Evolutionary conservation across 768 basidiomycete species (phyloP), one percentile per base, ranked within the genome.

Genomic region (Wakefieldia striispora): DNA sequence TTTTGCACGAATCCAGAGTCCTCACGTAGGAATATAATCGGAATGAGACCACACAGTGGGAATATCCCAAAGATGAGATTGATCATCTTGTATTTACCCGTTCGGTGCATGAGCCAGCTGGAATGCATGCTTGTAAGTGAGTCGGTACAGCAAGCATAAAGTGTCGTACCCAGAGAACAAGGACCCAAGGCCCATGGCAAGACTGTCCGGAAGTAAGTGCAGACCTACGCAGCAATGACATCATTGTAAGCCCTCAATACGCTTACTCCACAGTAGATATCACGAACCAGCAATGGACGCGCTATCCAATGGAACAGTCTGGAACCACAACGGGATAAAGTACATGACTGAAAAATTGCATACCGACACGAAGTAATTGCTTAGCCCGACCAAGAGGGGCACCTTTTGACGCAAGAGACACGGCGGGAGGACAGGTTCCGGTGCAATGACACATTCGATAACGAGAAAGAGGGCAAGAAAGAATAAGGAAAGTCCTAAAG

Each of bases 301-400:
- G 39, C 74, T 84, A 13, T 83, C 79, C 34, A 88, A 60, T 62
- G 79, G 72, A 2, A 91, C 88, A 0, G 84, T 88, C 64, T 91
- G 86, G 63, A 90, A 91, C 85, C 86, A 91, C 63, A 86, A 78
- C 3, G 89, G 88, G 63, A 83, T 78, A 65, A 84, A 89, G 64
- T 87, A 91, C 62, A 79, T 86, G 55, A 89, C 75, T 1, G 82
- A 72, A 41, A 91, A 86, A 61, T 88, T 91, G 64, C 86, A 88
- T 2, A 76, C 73, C 5, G 86, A 78, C 11, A 90, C 88, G 19
- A 88, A 75, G 59, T 83, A 84, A 59, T 88, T 89, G 59, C 81
- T 86, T 44, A 74, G 65, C 3, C 84, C 84, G 16, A 89, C 80
- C 1, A 92, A 72, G 4, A 88, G 72, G 0, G 90, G 86, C 0